Evolutionary conservation across 352 stramenopile species (phyloP), one percentile per base, ranked within the genome.

Genomic region (Globisporangium parvum): DNA sequence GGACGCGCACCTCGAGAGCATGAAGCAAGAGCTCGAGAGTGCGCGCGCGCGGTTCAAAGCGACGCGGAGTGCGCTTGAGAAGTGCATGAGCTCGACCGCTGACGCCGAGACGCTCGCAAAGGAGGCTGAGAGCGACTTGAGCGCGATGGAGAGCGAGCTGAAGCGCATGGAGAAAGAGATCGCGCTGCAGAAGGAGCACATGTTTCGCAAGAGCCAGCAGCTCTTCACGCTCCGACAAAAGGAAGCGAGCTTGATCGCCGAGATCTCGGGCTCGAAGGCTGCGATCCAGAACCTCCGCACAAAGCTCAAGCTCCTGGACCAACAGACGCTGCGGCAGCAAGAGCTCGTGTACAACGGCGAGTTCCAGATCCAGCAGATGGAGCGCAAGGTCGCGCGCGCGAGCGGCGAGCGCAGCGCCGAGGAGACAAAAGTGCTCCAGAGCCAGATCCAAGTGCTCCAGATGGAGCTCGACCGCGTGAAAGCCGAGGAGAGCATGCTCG

Each of bases 311-410:
- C 57, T 86, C n/a, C 77, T 98, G 0, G 95, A 98, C 51, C 71
- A 80, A 26, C 88, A 97, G 48, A 71, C 79, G 33, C 69, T 95
- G 31, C 77, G 87, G 0, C 96, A 98, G 64, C 83, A 97, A 58
- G 95, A 98, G 71, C 73, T 98, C 9, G 73, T 98, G 51, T 98
- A 98, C 68, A 97, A 96, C 65, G 92, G 91, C 48, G 96, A 98
- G 70, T 98, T 98, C 68, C 90, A 98, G 73, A 98, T 98, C 59
- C 92, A 98, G 66, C 90, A 97, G 65, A 97, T 98, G 77, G 93
- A 98, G 70, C 84, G 90, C 46, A 98, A 98, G 59, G 87, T 98
- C 23, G 85, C 93, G 26, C 83, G 92, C 35, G 94, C 90, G 48
- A 93, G 93, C 39, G 96, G 95, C 6, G 91, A 98, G 63, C 82